Evolutionary conservation across 1,139 yeast genomes (phyloP).

Genomic region (Suhomyces terraborum): DNA sequence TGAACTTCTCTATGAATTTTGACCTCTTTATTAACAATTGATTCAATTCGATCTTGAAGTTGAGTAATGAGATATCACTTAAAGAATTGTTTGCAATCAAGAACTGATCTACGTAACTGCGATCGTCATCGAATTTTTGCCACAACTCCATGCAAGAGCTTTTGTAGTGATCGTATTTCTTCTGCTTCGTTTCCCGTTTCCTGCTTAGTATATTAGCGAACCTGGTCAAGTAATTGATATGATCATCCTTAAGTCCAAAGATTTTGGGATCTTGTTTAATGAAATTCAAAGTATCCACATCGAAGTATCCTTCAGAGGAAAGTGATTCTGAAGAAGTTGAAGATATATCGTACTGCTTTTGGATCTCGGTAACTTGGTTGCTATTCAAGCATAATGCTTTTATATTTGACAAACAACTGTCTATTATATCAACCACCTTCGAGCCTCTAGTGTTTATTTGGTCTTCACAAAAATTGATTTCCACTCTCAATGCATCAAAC

Average conservation of each 20-base stretch:
- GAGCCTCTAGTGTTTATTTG: slow-evolving; percentile 31
- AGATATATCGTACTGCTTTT: slow-evolving; percentile 30
- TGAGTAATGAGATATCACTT: slow-evolving; percentile 40
- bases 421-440: slow-evolving; percentile 28
- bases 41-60: slow-evolving; percentile 55
- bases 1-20: slow-evolving; percentile 66
- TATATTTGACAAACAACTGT: slow-evolving; percentile 32
- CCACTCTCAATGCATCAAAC: slow-evolving; percentile 26
- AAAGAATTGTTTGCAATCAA: slow-evolving; percentile 34
- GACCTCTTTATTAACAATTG: slow-evolving; percentile 63
- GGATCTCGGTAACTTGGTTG: slow-evolving; percentile 37
- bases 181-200: slow-evolving; percentile 36
- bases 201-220: slow-evolving; percentile 31
- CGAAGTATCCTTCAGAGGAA: slow-evolving; percentile 30
- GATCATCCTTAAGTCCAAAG: slow-evolving; percentile 43
- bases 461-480: slow-evolving; percentile 29
- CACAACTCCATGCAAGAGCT: slow-evolving; percentile 49
- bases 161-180: slow-evolving; percentile 35
- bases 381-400: slow-evolving; percentile 34
- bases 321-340: slow-evolving; percentile 20
- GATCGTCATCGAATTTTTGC: slow-evolving; percentile 49
- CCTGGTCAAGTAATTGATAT: slow-evolving; percentile 34
- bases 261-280: slow-evolving; percentile 41
- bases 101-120: slow-evolving; percentile 41
- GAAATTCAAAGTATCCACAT: slow-evolving; percentile 39